A percentile compares a stretch with the other conserved stretches of the same genome.
These are phyloP conservation scores for Pseudozyma tsukubaensis DNA, from an alignment of 1,284 basidiomycete genomes.

Conservation along the genomic window DNA sequence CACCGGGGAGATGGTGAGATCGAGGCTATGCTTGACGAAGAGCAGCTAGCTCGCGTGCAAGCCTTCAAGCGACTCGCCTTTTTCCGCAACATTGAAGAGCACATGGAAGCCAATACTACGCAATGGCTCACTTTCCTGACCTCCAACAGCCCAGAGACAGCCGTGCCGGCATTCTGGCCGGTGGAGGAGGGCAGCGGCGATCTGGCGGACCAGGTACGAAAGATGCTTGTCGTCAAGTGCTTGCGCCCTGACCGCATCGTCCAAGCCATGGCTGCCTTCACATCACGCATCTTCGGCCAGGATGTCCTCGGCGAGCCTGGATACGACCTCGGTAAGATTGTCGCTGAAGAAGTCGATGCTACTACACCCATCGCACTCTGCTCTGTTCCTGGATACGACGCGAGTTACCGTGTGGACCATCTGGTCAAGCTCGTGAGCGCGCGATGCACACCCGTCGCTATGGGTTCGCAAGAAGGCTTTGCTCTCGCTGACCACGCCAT, in stretches of 20 bases:
- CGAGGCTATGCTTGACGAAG: conserved; percentile 68
- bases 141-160: conserved; percentile 78
- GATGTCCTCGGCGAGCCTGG: conserved; percentile 74
- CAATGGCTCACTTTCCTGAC: conserved; percentile 84
- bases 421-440: conserved; percentile 54
- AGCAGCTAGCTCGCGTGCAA: conserved; percentile 75
- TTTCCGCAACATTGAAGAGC: conserved; percentile 81
- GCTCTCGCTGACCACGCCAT: conserved; percentile 65
- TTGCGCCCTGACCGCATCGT: conserved; percentile 88
- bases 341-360: conserved; percentile 54
- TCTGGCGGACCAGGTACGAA: conserved; percentile 78
- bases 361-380: conserved; percentile 64
- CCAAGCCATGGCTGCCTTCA: conserved; percentile 82
- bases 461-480: conserved; percentile 67
- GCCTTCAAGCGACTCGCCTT: conserved; percentile 70
- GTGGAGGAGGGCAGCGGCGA: conserved; percentile 62
- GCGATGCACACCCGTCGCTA: conserved; percentile 62
- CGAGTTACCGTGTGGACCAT: conserved; percentile 62
- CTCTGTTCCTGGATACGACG: conserved; percentile 66
- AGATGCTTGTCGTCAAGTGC: conserved; percentile 85
- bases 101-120: conserved; percentile 76
- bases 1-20: conserved; percentile 43
- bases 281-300: conserved; percentile 79
- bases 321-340: conserved; percentile 50
- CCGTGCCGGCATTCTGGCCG: conserved; percentile 78